Base-by-base conservation (phyloP, 768 basidiomycete species). In the Suillus variegatus region DNA sequence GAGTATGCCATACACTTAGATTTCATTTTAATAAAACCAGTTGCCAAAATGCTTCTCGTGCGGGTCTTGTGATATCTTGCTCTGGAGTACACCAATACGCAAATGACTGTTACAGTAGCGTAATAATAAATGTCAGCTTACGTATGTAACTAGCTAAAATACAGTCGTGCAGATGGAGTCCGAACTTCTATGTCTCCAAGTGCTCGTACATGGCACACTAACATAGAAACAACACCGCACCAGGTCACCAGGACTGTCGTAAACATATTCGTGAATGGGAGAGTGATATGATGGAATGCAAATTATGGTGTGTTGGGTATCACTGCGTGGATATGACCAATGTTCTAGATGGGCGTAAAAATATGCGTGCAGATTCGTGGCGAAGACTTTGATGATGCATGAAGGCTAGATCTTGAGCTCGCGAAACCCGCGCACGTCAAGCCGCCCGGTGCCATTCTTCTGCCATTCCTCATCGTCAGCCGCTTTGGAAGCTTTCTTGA, bases 381-480 rank as follows among this genome's bases (percentile, higher is more conserved):
- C 54, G 28, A 32, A 28, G 52, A 36, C 40, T 20, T 13, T 35
- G 36, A 28, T 43, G 40, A 40, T 46, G 54, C 58, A 25, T 41
- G 9, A 51, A 61, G 56, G 56, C 71, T 78, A 87, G 67, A 92
- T 92, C 84, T 85, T 90, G 75, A 92, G 74, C 78, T 92, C 91
- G 69, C 90, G 79, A 75, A 92, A 92, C 62, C 91, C 91, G 62
- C 91, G 81, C 62, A 92, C 90, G 74, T 92, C 91, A 65, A 92
- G 75, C 71, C 90, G 79, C 60, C 90, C 91, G 40, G 85, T 84
- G 67, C 90, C 90, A 76, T 89, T 92, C 74, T 77, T 82, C 71
- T 76, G 79, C 90, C 91, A 92, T 72, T 84, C 85, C 16, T 69
- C 78, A 6, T 74, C 80, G 20, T 79, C 77, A 38, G 76, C 81